Evolutionary conservation across 257 asterid species (phyloP).

Genomic region (Solanum lycopersicoides): DNA sequence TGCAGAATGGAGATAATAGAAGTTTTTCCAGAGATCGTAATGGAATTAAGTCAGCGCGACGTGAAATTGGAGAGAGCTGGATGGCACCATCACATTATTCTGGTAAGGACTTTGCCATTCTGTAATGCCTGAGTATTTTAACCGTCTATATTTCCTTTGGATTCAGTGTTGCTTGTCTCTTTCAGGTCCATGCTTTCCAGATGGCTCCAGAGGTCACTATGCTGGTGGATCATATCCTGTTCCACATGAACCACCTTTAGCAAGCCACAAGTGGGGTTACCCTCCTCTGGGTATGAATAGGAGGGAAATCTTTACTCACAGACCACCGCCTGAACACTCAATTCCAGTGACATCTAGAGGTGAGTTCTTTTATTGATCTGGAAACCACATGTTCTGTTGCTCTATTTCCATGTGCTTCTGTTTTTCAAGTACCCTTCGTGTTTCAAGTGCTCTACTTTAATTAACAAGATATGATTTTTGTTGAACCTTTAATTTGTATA

Average conservation of each 20-base stretch:
- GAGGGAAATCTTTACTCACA: conserved; percentile 46
- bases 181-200: conserved; percentile 66
- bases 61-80: conserved; percentile 60
- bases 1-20: conserved; percentile 43
- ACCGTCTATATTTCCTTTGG: not conserved
- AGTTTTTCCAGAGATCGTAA: conserved; percentile 48
- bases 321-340: conserved; percentile 63
- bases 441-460: not conserved
- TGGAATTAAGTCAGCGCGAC: conserved; percentile 33
- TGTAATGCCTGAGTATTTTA: not conserved
- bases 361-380: not conserved
- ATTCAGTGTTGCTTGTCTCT: not conserved
- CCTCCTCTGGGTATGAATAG: conserved; percentile 55
- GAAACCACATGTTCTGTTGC: not conserved
- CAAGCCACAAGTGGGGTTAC: conserved; percentile 50
- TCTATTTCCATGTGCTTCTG: not conserved
- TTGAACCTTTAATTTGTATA: not conserved
- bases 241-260: conserved; percentile 46
- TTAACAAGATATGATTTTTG: not conserved
- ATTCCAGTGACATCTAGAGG: conserved; percentile 72
- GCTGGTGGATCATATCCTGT: conserved; percentile 37
- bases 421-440: not conserved
- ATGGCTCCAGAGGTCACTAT: conserved; percentile 43
- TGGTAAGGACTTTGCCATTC: not conserved
- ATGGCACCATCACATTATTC: conserved; percentile 46